Base-by-base conservation (phyloP, 371 early-diverging fungal genomes). In the Umbelopsis sp. region DNA sequence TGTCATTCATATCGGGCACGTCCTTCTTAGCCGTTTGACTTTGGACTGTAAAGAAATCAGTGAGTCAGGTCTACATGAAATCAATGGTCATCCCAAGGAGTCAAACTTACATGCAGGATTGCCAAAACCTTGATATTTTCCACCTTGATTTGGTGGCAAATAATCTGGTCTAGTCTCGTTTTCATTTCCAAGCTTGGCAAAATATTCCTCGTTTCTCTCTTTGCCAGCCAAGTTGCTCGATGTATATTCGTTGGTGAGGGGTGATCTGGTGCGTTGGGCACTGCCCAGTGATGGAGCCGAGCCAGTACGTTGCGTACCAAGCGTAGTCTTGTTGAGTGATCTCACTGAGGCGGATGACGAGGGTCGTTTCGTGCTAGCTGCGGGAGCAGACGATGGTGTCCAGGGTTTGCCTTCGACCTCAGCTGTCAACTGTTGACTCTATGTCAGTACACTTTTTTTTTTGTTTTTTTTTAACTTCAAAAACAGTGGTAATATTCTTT, bases 121-220 rank as follows among this genome's bases (percentile, higher is more conserved):
- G 63, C 97, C 97, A 73, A 96, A 97, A 1, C 97, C 96, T 37
- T 86, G 87, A 76, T 91, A 97, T 74, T 91, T 91, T 29, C 98
- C 98, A 41, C 98, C 97, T 78, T 96, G 96, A 69, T 86, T 94
- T 8, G 98, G 97, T 35, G 96, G 96, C 62, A 96, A 72, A 71
- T 88, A 65, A 74, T 86, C 91, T 8, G 88, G 79, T n/a, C 92
- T 80, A n/a, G n/a, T 44, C 1, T 84, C 80, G 66, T 93, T 92
- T 44, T 77, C 79, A 20, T 68, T 62, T 50, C 91, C 91, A n/a
- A 91, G 72, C 16, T 74, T 72, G 44, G 82, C 86, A 80, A 93
- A 92, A 70, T 91, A 93, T 9, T 81, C 81, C 67, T 95, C 94
- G 69, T 93, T 94, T 48, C 82, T 81, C 65, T 78, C 70, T 75